Evolutionary conservation across 257 asterid genomes (phyloP), one percentile per base, ranked within the genome.

Genomic region (Buddleja alternifolia): DNA sequence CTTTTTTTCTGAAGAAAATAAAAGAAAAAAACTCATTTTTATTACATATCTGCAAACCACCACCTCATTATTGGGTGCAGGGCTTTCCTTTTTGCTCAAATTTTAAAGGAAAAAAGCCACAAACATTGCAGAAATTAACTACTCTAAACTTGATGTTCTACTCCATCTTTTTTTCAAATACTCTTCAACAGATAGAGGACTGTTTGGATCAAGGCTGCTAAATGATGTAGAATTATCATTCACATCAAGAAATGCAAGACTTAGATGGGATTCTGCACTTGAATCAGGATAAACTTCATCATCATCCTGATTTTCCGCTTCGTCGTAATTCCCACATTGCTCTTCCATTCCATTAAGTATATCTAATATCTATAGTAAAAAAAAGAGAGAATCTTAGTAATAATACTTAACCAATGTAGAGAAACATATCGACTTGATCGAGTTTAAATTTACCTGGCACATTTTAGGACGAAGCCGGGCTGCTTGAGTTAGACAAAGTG

Each of bases 281-380:
- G 90, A 89, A 79, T 87, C 87, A 39, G 94, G 96, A 84, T 92
- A 89, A 12, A 92, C 96, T 82, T 92, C 98, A 59, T 92, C 98
- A 16, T 71, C 75, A 44, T 81, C 95, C 51, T 79, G 72, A 20
- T 78, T 73, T 75, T 80, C 88, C 46, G 52, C 16, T 44, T 76
- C 78, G 24, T 71, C 67, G 44, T 46, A 21, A 12, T 24, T 56
- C 60, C 50, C 72, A 21, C 47, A 40, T 73, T 8, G 25, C 73
- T 56, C 66, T 59, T 80, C 76, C 63, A 80, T 90, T 20, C 96
- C 96, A 3, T 63, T 77, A 41, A 92, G 80, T 64, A 89, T 77
- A 68, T 74, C 71, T 66, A 92, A 71, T 60, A 89, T 67, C 98
- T 92, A 64, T 51, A 68, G 19, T 4, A 65, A 20, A 29, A 16